A percentile compares a stretch with the other conserved stretches of the same genome.
These are phyloP conservation scores for Neoarthrinium moseri DNA, from an alignment of 2,329 filamentous ascomycete genomes.

Conservation along the genomic window DNA sequence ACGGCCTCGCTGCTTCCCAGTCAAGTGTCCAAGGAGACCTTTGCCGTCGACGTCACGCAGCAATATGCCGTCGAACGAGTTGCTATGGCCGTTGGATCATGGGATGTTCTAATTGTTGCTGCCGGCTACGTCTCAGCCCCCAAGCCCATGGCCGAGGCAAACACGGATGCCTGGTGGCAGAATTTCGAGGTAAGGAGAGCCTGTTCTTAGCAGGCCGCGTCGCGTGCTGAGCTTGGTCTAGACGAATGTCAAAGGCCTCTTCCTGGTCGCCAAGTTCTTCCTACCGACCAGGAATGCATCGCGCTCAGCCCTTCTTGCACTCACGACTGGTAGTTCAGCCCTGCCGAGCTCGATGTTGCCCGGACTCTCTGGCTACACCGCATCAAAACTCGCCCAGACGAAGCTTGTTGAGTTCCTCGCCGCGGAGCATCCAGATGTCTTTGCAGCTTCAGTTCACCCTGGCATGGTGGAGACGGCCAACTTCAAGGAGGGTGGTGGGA, in stretches of 20 bases:
- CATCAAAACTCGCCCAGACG: slow-evolving; percentile 14
- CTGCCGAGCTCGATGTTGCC: slow-evolving; percentile 9
- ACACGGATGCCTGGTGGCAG: slow-evolving; percentile 20
- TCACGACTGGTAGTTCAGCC: neutral
- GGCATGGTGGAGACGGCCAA: slow-evolving; percentile 22
- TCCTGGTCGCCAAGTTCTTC: slow-evolving; percentile 12
- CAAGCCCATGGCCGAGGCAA: slow-evolving; percentile 2
- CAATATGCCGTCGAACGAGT: neutral
- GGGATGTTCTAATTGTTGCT: neutral
- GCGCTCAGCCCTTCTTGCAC: slow-evolving; percentile 15
- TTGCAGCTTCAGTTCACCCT: slow-evolving; percentile 20
- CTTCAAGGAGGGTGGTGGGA: slow-evolving; percentile 19
- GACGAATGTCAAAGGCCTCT: slow-evolving; percentile 15
- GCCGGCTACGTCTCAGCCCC: neutral
- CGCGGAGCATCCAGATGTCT: slow-evolving; percentile 21
- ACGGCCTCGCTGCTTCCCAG: neutral
- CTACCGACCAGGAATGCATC: slow-evolving; percentile 8
- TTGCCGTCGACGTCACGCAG: neutral
- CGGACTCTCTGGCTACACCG: slow-evolving; percentile 12
- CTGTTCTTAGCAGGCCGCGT: too few relatives aligned
- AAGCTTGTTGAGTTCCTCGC: slow-evolving; percentile 25
- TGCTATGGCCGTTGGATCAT: neutral
- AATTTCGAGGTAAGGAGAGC: slow-evolving; percentile 18
- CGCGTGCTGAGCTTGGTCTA: slow-evolving; percentile 4
- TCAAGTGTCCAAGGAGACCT: too few relatives aligned